phyloP scores from a whole-genome alignment of 257 asterid species.

The Solanum sejunctum region DNA sequence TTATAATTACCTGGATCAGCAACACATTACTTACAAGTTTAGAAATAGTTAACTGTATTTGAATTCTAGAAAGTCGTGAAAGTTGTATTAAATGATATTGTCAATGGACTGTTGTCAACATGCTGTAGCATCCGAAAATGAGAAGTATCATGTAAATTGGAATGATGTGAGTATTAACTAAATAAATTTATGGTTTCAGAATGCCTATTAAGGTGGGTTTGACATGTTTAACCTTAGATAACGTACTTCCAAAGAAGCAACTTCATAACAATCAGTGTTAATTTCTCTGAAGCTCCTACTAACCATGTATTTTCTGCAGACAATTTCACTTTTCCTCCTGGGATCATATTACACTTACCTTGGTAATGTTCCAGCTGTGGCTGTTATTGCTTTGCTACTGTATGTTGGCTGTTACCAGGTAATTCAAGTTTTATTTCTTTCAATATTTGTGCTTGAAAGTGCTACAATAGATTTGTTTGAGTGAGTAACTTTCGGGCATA shows the following conservation, averaged over 20 bases:
- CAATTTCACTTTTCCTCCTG: constrained; percentile 66
- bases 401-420: constrained; percentile 99
- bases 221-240: background rate
- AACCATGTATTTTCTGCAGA: constrained; percentile 39
- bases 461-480: background rate
- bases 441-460: background rate
- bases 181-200: background rate
- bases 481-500: background rate
- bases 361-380: constrained; percentile 54
- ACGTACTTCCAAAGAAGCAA: background rate
- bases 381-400: constrained; percentile 73
- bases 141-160: background rate
- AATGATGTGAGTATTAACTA: background rate
- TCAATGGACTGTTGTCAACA: background rate
- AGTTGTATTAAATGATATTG: background rate
- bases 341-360: constrained; percentile 84
- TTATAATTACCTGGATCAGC: background rate
- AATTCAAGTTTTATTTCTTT: background rate
- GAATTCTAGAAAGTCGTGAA: background rate
- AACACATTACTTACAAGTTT: background rate
- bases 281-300: background rate
- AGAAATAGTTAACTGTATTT: background rate
- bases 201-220: background rate
- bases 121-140: background rate
- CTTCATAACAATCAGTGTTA: background rate